A percentile compares a stretch with the other conserved stretches of the same genome.
Evolutionary conservation across 2,329 filamentous ascomycete species (phyloP).

Genomic region (Microascus cirrosus): DNA sequence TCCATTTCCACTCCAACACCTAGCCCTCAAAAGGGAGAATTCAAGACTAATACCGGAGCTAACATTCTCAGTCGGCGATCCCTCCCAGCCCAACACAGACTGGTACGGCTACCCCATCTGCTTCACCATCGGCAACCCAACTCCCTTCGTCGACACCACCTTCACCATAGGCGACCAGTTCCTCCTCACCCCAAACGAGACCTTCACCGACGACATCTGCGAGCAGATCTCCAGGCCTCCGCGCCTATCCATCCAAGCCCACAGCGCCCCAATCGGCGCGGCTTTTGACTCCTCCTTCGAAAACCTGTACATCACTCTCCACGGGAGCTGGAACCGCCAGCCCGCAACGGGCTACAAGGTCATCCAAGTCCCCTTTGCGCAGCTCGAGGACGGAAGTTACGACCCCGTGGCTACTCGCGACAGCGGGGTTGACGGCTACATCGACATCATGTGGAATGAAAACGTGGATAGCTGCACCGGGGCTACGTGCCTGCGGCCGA

Average conservation of each 20-base stretch:
- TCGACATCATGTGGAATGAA: conserved; percentile 19
- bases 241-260: conserved; percentile 42
- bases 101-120: conserved; percentile 52
- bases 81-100: conserved; percentile 14
- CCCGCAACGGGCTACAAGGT: conserved; percentile 25
- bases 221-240: conserved; percentile 21
- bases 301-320: conserved; percentile 48
- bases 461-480: conserved; percentile 17
- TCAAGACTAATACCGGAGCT: not conserved
- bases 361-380: conserved; percentile 21
- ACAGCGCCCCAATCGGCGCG: conserved; percentile 50
- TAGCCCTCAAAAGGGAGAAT: not conserved
- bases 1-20: not conserved
- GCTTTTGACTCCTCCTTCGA: conserved; percentile 40
- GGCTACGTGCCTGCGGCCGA: conserved; percentile 13
- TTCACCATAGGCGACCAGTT: conserved; percentile 23
- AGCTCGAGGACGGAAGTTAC: conserved; percentile 12
- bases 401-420: conserved; percentile 19
- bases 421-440: conserved; percentile 15
- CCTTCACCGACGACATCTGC: conserved; percentile 24
- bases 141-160: conserved; percentile 16
- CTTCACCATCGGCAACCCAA: conserved; percentile 39
- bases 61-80: conserved; percentile 15
- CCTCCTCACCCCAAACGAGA: conserved; percentile 20
- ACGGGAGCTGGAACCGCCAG: conserved; percentile 43